A percentile compares a stretch with the other conserved stretches of the same genome.
These are phyloP conservation scores for Phaeodactylum tricornutum DNA, from an alignment of 108 stramenopile species.

Conservation along the genomic window DNA sequence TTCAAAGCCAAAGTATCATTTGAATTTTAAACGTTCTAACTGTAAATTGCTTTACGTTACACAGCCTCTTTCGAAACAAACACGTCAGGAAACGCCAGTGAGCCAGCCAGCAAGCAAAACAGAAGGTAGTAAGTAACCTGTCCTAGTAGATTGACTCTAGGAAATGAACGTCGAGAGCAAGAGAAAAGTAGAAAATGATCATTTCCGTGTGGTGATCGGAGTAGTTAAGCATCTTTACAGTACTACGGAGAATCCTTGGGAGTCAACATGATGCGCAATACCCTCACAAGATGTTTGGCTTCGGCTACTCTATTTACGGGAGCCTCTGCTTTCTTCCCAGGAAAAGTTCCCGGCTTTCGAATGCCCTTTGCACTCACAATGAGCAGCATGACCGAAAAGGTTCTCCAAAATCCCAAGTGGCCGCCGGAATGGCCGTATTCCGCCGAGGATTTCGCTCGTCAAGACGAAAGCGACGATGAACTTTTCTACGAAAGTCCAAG, in stretches of 20 bases:
- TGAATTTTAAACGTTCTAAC: no score
- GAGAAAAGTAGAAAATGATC: neutral
- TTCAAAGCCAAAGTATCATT: neutral
- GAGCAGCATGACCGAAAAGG: constrained; percentile 39
- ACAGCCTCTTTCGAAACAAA: neutral
- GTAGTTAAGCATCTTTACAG: no score
- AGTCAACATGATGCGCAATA: neutral
- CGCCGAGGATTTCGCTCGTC: constrained; percentile 48
- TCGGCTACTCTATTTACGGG: no score
- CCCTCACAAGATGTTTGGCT: neutral
- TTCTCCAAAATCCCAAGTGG: constrained; percentile 57
- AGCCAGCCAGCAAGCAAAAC: neutral
- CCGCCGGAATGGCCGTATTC: constrained; percentile 79
- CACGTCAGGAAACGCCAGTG: neutral
- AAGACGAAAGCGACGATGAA: constrained; percentile 61
- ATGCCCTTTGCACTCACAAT: constrained; percentile 10
- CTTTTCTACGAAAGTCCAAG: constrained; percentile 71
- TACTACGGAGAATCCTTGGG: no score
- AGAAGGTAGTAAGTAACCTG: neutral
- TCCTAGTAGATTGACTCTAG: neutral
- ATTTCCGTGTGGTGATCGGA: neutral
- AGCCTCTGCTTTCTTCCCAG: constrained; percentile 18
- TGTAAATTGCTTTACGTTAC: neutral
- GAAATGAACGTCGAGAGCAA: neutral
- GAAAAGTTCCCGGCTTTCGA: constrained; percentile 24